Percentiles rank a stretch among this genome's conserved stretches.
These are phyloP conservation scores for Citrus maxima DNA, from an alignment of 345 rosid genomes.

Conservation along the genomic window DNA sequence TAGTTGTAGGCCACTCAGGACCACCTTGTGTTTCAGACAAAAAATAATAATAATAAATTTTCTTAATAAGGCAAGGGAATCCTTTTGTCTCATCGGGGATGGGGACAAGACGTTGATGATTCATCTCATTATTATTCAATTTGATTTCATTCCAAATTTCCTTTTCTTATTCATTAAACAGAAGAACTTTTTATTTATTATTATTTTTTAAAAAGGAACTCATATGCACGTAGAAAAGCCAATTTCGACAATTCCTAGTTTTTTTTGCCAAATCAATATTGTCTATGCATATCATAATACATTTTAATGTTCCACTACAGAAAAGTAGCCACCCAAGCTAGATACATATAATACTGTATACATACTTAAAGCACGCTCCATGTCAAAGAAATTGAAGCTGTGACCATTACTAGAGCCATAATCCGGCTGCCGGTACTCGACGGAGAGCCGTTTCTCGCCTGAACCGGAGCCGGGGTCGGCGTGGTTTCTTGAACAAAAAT, in stretches of 20 bases:
- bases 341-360: too few relatives aligned
- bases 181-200: not conserved
- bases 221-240: not conserved
- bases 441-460: not conserved
- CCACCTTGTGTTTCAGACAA: too few relatives aligned
- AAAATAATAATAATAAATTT: not conserved
- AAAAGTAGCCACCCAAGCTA: not conserved
- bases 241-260: not conserved
- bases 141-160: not conserved
- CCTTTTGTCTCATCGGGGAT: not conserved
- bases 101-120: not conserved
- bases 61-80: not conserved
- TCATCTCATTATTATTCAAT: not conserved
- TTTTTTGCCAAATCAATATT: not conserved
- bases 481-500: constrained; percentile 22
- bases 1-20: too few relatives aligned
- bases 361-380: not conserved
- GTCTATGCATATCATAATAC: not conserved
- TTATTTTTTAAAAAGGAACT: too few relatives aligned
- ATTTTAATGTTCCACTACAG: not conserved
- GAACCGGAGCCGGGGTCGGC: constrained; percentile 6
- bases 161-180: not conserved
- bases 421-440: not conserved
- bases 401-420: not conserved
- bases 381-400: not conserved